A percentile compares a stretch with the other conserved stretches of the same genome.
Evolutionary conservation across 345 rosid species (phyloP).

Genomic region (Gossypium sturtianum): DNA sequence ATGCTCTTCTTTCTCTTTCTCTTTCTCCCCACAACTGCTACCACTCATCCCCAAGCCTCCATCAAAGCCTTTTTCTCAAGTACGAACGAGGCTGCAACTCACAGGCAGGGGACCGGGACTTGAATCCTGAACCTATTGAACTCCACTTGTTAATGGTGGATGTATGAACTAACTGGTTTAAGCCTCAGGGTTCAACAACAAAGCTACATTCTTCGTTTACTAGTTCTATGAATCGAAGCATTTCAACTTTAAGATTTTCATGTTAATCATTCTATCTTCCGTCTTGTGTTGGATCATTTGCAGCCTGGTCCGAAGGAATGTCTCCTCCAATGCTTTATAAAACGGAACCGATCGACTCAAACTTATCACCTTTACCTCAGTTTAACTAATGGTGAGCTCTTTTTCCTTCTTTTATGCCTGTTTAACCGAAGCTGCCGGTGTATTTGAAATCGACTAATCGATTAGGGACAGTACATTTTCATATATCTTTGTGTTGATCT

Average conservation of each 20-base stretch:
- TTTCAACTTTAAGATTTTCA: constrained; percentile 6
- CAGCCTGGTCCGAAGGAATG: constrained; percentile 70
- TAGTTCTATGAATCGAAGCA: background rate
- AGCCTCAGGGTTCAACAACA: no score
- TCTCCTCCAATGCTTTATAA: constrained; percentile 57
- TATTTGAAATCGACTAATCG: background rate
- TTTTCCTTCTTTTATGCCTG: constrained; percentile 11
- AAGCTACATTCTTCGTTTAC: background rate
- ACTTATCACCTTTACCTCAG: constrained; percentile 58
- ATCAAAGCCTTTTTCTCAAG: no score
- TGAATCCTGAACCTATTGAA: no score
- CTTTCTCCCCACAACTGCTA: background rate
- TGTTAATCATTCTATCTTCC: background rate
- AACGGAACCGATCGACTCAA: constrained; percentile 45
- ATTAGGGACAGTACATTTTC: background rate
- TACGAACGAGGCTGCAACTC: no score
- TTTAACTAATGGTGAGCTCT: constrained; percentile 48
- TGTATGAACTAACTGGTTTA: no score
- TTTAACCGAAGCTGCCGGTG: background rate
- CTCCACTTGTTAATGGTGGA: no score
- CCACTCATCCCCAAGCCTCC: no score
- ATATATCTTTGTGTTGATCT: background rate
- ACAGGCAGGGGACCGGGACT: no score
- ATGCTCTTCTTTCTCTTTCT: background rate
- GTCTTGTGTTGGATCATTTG: constrained; percentile 13